Conservation (phyloP, 768 basidiomycete genomes). For the Boletus patriciae region DNA sequence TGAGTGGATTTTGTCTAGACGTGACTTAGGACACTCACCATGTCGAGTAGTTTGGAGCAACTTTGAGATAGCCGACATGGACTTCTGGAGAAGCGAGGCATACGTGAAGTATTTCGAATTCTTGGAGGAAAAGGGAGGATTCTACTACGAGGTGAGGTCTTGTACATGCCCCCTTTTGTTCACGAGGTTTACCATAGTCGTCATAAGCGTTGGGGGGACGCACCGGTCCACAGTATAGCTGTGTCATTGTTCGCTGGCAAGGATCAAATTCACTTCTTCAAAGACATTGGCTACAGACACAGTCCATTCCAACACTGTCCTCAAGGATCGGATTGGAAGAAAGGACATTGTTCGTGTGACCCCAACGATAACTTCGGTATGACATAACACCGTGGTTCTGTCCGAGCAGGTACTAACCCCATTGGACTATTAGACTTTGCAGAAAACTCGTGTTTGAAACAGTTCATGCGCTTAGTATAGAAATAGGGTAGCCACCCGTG, state of each 20-base stretch:
- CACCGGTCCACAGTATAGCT: slow-evolving; percentile 88
- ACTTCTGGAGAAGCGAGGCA: slow-evolving; percentile 81
- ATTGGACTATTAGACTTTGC: slow-evolving; percentile 20
- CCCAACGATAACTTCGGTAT: slow-evolving; percentile 69
- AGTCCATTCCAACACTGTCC: slow-evolving; percentile 95
- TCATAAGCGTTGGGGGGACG: slow-evolving; percentile 86
- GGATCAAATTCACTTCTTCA: slow-evolving; percentile 92
- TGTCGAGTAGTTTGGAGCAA: slow-evolving; percentile 77
- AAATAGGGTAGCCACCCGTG: background rate
- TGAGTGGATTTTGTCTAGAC: slow-evolving; percentile 28
- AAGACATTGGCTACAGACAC: slow-evolving; percentile 91
- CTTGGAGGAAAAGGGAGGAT: slow-evolving; percentile 78
- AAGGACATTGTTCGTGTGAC: slow-evolving; percentile 88
- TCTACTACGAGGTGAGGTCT: slow-evolving; percentile 75
- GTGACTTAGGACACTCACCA: background rate
- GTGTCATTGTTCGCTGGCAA: slow-evolving; percentile 86
- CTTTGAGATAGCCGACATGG: slow-evolving; percentile 86
- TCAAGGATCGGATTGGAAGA: slow-evolving; percentile 67
- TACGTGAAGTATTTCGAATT: slow-evolving; percentile 83
- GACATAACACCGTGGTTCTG: slow-evolving; percentile 18
- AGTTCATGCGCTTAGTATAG: slow-evolving; percentile 32
- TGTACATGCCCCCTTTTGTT: background rate
- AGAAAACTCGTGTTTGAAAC: slow-evolving; percentile 29
- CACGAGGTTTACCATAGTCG: slow-evolving; percentile 1
- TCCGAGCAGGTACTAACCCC: slow-evolving; percentile 4